Base-by-base conservation (phyloP, 2,329 filamentous ascomycete genomes). In the Ilyonectria destructans region DNA sequence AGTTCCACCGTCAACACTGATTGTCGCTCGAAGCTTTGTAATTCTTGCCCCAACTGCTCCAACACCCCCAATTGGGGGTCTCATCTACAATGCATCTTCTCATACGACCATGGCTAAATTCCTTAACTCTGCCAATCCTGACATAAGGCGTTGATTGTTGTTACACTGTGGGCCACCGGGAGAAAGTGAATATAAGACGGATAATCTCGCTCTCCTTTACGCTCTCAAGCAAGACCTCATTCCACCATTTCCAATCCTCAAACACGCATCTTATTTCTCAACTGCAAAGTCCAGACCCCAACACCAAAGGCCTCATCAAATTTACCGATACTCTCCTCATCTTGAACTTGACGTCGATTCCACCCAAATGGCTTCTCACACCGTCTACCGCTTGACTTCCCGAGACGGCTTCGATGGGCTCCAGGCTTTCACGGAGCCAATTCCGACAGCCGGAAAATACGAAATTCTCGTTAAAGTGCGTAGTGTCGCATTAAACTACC, bases 401-500 rank as follows among this genome's bases (percentile, higher is more conserved):
- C 17, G 46, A 19, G 37, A 49, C 6, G 23, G 33, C 23, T 19
- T 61, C 23, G 45, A 54, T 8, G 58, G 33, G 5, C 15, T 61
- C 23, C 33, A 54, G 31, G 15, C 48, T 5, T 61, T 68, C 52
- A 40, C 66, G 4, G 79, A 80, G 62, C 72, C 77, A 0, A 69
- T 79, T 17, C 77, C 79, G 1, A 52, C 49, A 1, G 64, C 74
- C 17, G 62, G 70, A 10, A 58, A 64, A 10, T 26, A 75, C 45
- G 77, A 81, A 62, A 69, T 80, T 43, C 75, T 82, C 7, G 67
- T 81, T 52, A 75, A 72, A 45, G 66, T 80, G 2, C 77, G 75
- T 17, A 74, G 71, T 59, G 74, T 81, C 8, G 66, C 77, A 8
- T 70, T 82, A n/a, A 82, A 82, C 69, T 80, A 76, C 66, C 76